These are phyloP conservation scores for Thelonectria olida DNA, from an alignment of 2,329 filamentous ascomycete species.

Conservation along the genomic window DNA sequence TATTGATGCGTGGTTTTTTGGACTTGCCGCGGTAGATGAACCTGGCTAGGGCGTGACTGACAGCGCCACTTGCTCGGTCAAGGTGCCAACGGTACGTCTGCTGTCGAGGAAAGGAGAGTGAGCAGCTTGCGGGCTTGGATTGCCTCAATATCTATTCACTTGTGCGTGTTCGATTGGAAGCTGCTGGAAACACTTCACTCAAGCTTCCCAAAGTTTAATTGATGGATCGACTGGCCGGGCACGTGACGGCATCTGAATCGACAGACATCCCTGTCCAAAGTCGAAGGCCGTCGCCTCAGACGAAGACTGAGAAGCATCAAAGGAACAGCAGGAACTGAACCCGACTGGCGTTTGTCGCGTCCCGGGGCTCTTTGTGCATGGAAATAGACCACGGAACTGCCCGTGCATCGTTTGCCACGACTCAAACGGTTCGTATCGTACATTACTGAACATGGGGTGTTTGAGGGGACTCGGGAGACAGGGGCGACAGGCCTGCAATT, in stretches of 20 bases:
- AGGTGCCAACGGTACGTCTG: neutral
- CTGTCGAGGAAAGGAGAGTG: neutral
- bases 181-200: neutral
- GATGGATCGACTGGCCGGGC: neutral
- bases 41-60: neutral
- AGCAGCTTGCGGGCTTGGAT: neutral
- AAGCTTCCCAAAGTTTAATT: neutral
- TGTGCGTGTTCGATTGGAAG: neutral
- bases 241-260: neutral
- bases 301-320: neutral
- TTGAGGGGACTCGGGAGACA: too few species aligned
- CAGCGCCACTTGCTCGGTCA: neutral
- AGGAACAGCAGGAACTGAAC: neutral
- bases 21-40: neutral
- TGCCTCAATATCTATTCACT: neutral
- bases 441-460: neutral
- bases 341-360: neutral
- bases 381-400: neutral
- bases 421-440: neutral
- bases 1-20: neutral
- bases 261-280: neutral
- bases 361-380: neutral
- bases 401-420: neutral
- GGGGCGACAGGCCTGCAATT: too few species aligned
- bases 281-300: too few species aligned